Base-by-base conservation (phyloP, 345 rosid species). In the Melaleuca alternifolia region DNA sequence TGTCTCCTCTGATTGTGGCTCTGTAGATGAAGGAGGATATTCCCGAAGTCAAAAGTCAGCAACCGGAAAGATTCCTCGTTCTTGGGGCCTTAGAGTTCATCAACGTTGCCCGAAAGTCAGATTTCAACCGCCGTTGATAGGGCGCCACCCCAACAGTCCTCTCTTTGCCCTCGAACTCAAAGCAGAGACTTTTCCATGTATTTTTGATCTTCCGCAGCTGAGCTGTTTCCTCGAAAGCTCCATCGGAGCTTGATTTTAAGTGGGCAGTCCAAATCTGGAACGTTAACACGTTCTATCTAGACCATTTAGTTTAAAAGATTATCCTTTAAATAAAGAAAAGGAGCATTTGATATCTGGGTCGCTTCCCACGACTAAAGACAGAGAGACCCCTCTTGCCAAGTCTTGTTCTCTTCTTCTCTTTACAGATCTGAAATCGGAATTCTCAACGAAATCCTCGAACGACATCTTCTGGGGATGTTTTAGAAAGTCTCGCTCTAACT, bases 211-310 rank as follows among this genome's bases (percentile, higher is more conserved):
- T 51, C 23, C 41, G 20, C 48, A 15, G 88, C 53, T 46, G 28
- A 44, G 18, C 26, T 51, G 84, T 76, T 50, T 82, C 86, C 87
- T 88, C 76, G 94, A 85, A 89, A 88, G 84, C 86, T 61, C 62
- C 91, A 83, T 75, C 86, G 46, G 26, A 86, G 15, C 84, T 44
- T 20, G 5, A n/a, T 24, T 50, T 65, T 13, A 85, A 82, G 81
- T 23, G 50, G 26, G 41, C 82, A 62, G 85, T 88, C 89, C 50
- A 21, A 20, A 6, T 28, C 62, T 48, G 15, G 37, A 86, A 89
- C 86, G 87, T 62, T 59, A 10, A 41, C 76, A 21, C 81, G 81
- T 71, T 10, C 81, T 20, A 10, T 37, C 48, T 9, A 11, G 24
- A 44, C 24, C 18, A 37, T 18, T 9, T 5, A 37, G 81, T 20